Evolutionary conservation across 768 basidiomycete species (phyloP), one percentile per base, ranked within the genome.

Genomic region (Lyophyllum atratum): DNA sequence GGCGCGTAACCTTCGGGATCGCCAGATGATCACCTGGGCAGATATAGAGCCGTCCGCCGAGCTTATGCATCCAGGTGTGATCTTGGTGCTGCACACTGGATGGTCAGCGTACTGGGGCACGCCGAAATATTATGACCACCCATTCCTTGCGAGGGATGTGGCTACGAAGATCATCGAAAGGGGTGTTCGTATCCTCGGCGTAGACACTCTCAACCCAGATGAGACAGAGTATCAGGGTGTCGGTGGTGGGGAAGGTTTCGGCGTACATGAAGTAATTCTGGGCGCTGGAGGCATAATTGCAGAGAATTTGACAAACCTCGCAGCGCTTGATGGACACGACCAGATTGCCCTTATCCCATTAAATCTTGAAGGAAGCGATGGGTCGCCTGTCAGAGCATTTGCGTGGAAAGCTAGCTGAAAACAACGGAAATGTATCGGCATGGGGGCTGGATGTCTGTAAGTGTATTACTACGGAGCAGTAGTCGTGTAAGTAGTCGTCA

Each of bases 341-440:
- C 63, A 76, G 52, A 81, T 87, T 33, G 83, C 80, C 53, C 65
- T 90, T 52, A 65, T 85, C 37, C 89, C 89, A 0, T 65, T 92
- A 49, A 83, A 75, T 22, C 52, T 91, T n/a, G 72, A 71, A 4
- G 80, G 76, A 1, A 76, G 80, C 22, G 90, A 92, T 64, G 89
- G 85, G 4, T 85, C 86, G 14, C 89, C 89, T 1, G 74, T 89
- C n/a, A 78, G 89, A 59, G 90, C 87, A 4, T 84, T 84, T 58
- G 89, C 84, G 8, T 85, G 64, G 66, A 63, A 63, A 46, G 48
- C n/a, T n/a, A n/a, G n/a, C n/a, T n/a, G 42, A 47, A 37, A 47
- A 49, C 31, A n/a, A 42, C 14, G 6, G 31, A n/a, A 40, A 10
- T 15, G 14, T 15, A 4, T 5, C 39, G 19, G 39, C 14, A 14